Conservation (phyloP, 2,329 filamentous ascomycete species). For the Fusarium sp. region DNA sequence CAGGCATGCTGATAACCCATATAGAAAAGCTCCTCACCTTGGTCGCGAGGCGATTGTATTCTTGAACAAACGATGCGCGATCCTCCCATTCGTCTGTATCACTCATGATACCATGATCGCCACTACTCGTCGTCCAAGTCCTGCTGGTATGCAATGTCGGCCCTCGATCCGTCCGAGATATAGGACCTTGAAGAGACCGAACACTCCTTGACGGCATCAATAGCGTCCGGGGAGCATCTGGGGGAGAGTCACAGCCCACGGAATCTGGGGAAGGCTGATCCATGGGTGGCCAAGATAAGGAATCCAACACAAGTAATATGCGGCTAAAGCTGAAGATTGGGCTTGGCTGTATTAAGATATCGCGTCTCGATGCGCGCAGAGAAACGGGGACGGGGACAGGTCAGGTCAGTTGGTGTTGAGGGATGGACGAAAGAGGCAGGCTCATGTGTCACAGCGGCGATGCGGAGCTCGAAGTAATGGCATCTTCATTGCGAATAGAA, state of each 20-base stretch:
- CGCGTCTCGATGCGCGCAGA: slow-evolving; percentile 15
- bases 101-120: slow-evolving; percentile 59
- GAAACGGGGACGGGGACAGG: slow-evolving; percentile 5
- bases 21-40: slow-evolving; percentile 56
- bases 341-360: slow-evolving; percentile 24
- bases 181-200: slow-evolving; percentile 44
- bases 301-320: slow-evolving; percentile 7
- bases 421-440: slow-evolving; percentile 6
- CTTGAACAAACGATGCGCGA: slow-evolving; percentile 61
- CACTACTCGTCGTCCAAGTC: slow-evolving; percentile 70
- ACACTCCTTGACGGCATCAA: slow-evolving; percentile 43
- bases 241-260: slow-evolving; percentile 29
- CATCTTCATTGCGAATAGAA: slow-evolving; percentile 37
- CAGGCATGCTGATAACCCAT: not conserved
- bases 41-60: slow-evolving; percentile 71
- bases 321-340: slow-evolving; percentile 21
- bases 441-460: slow-evolving; percentile 39
- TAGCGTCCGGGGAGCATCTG: slow-evolving; percentile 24
- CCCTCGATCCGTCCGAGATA: slow-evolving; percentile 38
- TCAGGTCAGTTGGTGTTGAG: slow-evolving; percentile 6
- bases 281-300: slow-evolving; percentile 21
- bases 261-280: slow-evolving; percentile 24
- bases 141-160: slow-evolving; percentile 57
- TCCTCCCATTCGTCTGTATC: slow-evolving; percentile 64
- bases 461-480: slow-evolving; percentile 22